These are phyloP conservation scores for Botryotinia calthae DNA, from an alignment of 2,329 filamentous ascomycete genomes.

Conservation along the genomic window DNA sequence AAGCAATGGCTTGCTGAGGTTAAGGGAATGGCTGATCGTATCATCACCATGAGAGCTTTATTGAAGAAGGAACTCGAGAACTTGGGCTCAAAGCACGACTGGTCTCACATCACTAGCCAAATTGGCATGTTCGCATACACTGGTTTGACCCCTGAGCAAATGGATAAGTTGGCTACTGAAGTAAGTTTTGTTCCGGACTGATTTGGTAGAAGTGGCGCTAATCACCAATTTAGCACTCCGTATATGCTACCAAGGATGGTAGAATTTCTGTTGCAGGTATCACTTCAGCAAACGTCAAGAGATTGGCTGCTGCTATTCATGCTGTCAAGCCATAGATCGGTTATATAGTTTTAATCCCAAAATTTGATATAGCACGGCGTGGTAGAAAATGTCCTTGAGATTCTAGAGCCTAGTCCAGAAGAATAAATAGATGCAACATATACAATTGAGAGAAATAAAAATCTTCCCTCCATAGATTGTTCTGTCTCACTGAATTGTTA, in stretches of 20 bases:
- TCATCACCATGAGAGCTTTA: constrained; percentile 95
- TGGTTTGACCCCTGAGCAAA: constrained; percentile 84
- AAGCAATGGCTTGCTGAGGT: constrained; percentile 94
- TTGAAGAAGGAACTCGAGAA: constrained; percentile 94
- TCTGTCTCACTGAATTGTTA: too few relatives aligned
- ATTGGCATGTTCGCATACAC: constrained; percentile 99
- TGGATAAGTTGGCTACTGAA: constrained; percentile 88
- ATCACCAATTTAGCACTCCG: constrained; percentile 64
- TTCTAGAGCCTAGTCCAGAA: background rate
- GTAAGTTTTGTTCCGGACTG: constrained; percentile 44
- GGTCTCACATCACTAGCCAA: constrained; percentile 97
- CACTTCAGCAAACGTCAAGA: constrained; percentile 73
- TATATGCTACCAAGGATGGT: constrained; percentile 94
- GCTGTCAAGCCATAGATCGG: constrained; percentile 59
- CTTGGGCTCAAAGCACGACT: constrained; percentile 94
- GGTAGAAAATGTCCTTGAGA: background rate
- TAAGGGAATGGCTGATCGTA: constrained; percentile 98
- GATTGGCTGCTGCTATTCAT: constrained; percentile 79
- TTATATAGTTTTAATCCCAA: background rate
- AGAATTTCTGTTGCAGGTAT: constrained; percentile 85
- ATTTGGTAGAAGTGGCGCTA: constrained; percentile 18
- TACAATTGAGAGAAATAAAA: background rate
- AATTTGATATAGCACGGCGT: background rate
- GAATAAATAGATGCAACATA: background rate
- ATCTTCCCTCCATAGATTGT: background rate